Conservation (phyloP, 345 rosid genomes). For the Brassica juncea region DNA sequence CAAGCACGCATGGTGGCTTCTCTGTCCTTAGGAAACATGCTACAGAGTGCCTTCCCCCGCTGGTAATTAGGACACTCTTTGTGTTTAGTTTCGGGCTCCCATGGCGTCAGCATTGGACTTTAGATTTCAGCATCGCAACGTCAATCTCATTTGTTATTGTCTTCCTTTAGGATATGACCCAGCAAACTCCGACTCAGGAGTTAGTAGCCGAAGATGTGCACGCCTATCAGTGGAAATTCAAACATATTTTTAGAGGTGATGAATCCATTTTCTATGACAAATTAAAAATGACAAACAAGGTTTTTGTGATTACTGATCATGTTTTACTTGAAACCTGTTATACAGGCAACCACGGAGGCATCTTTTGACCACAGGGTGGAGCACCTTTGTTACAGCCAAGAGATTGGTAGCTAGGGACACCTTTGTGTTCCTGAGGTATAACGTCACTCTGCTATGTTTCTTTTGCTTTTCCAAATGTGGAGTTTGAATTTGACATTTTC, state of each 20-base stretch:
- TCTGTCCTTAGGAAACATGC: conserved; percentile 93
- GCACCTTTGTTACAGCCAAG: conserved; percentile 89
- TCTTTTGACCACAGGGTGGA: conserved; percentile 95
- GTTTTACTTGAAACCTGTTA: conserved; percentile 15
- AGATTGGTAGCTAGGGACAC: conserved; percentile 89
- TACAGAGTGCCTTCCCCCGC: conserved; percentile 85
- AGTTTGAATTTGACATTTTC: background rate
- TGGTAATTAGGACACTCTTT: conserved; percentile 50
- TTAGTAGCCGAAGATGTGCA: conserved; percentile 86
- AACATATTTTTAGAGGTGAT: conserved; percentile 90
- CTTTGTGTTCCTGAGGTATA: conserved; percentile 82
- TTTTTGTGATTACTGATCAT: conserved; percentile 19
- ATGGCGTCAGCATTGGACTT: conserved; percentile 3
- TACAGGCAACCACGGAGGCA: conserved; percentile 97
- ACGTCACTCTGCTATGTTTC: conserved; percentile 1
- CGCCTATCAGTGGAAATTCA: conserved; percentile 91
- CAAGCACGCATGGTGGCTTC: conserved; percentile 98
- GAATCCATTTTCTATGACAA: background rate
- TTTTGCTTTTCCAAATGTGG: conserved; percentile 13
- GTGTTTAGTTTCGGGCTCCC: background rate
- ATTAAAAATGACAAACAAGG: background rate
- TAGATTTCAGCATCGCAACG: conserved; percentile 8
- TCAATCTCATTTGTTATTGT: conserved; percentile 19
- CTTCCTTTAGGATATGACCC: conserved; percentile 76
- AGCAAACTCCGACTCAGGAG: conserved; percentile 89